Percentiles rank a stretch among this genome's conserved stretches.
Evolutionary conservation across 305 asterid genomes (phyloP).

Genomic region (Fraxinus sp.): DNA sequence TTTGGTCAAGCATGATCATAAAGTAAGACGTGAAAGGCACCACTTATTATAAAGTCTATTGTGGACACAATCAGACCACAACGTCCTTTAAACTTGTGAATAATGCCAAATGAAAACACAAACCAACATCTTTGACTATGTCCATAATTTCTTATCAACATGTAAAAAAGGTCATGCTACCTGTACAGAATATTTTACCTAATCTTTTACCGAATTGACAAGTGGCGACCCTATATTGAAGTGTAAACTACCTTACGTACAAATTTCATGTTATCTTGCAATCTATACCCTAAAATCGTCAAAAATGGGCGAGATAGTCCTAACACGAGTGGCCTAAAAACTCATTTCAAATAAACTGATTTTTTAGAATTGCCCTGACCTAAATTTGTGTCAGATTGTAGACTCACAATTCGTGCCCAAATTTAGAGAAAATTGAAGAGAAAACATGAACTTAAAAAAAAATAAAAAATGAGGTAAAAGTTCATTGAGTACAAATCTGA

Average conservation of each 20-base stretch:
- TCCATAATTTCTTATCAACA: not conserved
- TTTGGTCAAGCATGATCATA: not conserved
- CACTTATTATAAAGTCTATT: not conserved
- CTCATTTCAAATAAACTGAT: not conserved
- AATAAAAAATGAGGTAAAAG: not conserved
- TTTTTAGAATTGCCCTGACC: not conserved
- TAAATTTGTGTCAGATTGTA: not conserved
- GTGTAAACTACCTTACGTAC: not conserved
- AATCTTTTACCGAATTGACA: too few species aligned
- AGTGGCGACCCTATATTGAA: too few species aligned
- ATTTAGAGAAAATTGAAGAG: not conserved
- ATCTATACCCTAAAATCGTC: too few species aligned
- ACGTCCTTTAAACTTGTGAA: not conserved
- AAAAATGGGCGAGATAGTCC: not conserved
- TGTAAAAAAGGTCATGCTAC: too few species aligned
- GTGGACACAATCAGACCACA: slow-evolving; percentile 19
- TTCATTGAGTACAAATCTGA: too few species aligned
- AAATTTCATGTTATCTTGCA: too few species aligned
- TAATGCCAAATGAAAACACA: not conserved
- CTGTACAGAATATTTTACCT: too few species aligned
- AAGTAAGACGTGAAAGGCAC: not conserved
- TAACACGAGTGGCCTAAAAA: not conserved
- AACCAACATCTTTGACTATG: not conserved
- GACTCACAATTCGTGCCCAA: not conserved
- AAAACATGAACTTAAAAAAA: not conserved